A percentile compares a stretch with the other conserved stretches of the same genome.
Evolutionary conservation across 345 rosid genomes (phyloP).

Genomic region (Eutrema yunnanense): DNA sequence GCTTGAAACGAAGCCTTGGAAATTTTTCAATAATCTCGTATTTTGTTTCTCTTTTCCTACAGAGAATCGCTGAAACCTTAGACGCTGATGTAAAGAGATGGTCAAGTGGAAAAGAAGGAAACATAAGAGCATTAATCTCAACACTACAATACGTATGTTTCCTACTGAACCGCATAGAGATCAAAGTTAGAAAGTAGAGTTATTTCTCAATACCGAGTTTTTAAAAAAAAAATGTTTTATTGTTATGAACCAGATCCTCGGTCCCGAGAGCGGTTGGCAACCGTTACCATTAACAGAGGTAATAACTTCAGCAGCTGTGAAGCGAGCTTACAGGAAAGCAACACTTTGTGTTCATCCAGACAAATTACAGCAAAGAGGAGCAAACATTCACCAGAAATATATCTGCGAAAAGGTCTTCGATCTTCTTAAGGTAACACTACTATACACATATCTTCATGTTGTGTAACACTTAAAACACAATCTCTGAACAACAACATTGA

Average conservation of each 20-base stretch:
- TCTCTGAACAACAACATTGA: not conserved
- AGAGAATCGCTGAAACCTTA: constrained; percentile 85
- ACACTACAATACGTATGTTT: constrained; percentile 90
- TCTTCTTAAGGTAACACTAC: constrained; percentile 80
- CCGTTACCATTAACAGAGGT: constrained; percentile 94
- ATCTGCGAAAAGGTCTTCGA: constrained; percentile 91
- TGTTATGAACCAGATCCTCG: constrained; percentile 64
- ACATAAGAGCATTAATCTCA: constrained; percentile 89
- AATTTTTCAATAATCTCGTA: not conserved
- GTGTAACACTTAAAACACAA: not conserved
- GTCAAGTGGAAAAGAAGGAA: constrained; percentile 93
- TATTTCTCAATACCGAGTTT: too few species aligned
- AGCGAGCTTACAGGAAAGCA: constrained; percentile 96
- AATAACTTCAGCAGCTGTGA: constrained; percentile 87
- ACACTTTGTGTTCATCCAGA: constrained; percentile 98
- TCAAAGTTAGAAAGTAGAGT: not conserved
- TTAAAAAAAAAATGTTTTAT: too few species aligned
- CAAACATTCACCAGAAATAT: constrained; percentile 89
- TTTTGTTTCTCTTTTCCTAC: constrained; percentile 27
- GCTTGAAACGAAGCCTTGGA: not conserved
- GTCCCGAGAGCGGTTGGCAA: constrained; percentile 89
- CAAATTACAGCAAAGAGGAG: constrained; percentile 92
- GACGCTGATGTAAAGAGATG: constrained; percentile 95
- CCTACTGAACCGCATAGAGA: not conserved
- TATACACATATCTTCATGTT: not conserved